A percentile compares a stretch with the other conserved stretches of the same genome.
Conservation (phyloP, 179 eudicot genomes). For the Carnegiea gigantea region DNA sequence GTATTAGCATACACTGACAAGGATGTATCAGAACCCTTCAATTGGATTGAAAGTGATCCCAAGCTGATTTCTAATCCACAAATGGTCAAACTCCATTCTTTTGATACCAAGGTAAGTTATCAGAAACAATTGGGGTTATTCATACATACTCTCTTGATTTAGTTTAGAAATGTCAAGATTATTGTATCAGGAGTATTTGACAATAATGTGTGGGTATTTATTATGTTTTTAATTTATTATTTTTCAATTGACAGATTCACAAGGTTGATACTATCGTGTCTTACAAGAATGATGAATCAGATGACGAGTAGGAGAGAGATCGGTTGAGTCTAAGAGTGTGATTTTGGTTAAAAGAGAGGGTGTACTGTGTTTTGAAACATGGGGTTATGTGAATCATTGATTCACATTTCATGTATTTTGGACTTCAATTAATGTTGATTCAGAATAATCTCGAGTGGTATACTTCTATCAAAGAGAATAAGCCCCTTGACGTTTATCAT, state of each 20-base stretch:
- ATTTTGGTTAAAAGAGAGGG: not conserved
- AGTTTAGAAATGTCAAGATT: too few species aligned
- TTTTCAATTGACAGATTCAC: slow-evolving; percentile 41
- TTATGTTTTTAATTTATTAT: not conserved
- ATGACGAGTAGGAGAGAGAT: too few species aligned
- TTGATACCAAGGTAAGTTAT: slow-evolving; percentile 78
- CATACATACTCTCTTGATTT: too few species aligned
- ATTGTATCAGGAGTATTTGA: too few species aligned
- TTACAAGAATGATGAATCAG: too few species aligned
- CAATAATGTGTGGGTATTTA: not conserved
- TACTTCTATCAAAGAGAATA: too few species aligned
- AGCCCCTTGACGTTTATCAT: too few species aligned
- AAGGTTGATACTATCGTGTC: too few species aligned
- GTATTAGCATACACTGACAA: slow-evolving; percentile 40
- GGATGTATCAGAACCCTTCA: slow-evolving; percentile 77
- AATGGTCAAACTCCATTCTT: slow-evolving; percentile 93
- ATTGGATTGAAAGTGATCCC: slow-evolving; percentile 96
- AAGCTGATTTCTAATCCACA: slow-evolving; percentile 84
- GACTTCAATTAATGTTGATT: not conserved
- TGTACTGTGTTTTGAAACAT: too few species aligned
- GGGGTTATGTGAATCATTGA: too few species aligned
- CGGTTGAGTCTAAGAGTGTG: not conserved
- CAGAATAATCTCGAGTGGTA: too few species aligned
- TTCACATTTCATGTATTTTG: not conserved
- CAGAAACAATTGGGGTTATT: too few species aligned